Evolutionary conservation across 1,139 yeast species (phyloP), one percentile per base, ranked within the genome.

Genomic region (Saccharomyces pastorianus): DNA sequence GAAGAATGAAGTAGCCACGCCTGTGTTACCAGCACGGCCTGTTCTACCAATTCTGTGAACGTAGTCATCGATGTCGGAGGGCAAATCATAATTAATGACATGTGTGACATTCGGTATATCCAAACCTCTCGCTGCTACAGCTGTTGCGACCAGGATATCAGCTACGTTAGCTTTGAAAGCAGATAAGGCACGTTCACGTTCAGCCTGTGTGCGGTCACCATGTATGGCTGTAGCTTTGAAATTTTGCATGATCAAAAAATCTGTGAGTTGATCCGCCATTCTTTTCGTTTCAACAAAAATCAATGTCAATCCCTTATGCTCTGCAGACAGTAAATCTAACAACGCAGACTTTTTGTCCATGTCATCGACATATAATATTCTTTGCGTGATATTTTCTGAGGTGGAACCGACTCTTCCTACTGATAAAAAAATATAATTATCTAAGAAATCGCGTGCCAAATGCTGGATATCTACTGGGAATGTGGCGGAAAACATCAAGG

Each of bases 41-140:
- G 99, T 93, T 84, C 99, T 95, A 80, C 98, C 98, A 71, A 93
- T 91, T 80, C 99, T 88, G 79, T 93, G 99, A 59, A 93, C 98
- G 72, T 93, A 93, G 75, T 93, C 98, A 74, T 93, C 98, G 69
- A 91, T 88, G 74, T 93, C 98, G 69, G 88, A 79, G 68, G 99
- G 98, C 73, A 93, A 80, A 72, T 93, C 99, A 72, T 85, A 93
- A 81, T 93, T 93, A 75, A 93, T 86, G 67, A 93, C 98, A 71
- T 91, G 97, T 48, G 95, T 85, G 64, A 93, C 98, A 73, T 93
- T 91, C 70, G 98, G 98, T 77, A 93, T 93, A 82, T 91, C 97
- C 56, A 93, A 83, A 68, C 99, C 98, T 73, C 98, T 82, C 3
- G 96, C 96, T 1, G 97, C 97, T 50, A 91, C 90, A 66, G 91